Evolutionary conservation across 208 protist species (phyloP).

Genomic region (Phytomonas sp.): DNA sequence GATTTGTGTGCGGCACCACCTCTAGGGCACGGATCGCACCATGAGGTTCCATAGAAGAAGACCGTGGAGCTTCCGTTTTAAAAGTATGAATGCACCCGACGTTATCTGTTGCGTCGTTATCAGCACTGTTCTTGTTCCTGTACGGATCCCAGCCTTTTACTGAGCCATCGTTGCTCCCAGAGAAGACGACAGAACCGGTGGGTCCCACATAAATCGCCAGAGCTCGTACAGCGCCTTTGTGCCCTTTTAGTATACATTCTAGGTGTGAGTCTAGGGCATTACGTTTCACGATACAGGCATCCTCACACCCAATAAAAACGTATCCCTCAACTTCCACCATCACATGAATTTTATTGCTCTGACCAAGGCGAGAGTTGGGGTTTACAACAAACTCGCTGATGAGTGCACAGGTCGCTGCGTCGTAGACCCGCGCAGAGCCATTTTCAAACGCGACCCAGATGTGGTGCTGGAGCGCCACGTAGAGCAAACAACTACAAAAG

Average conservation of each 20-base stretch:
- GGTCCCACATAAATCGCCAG: conserved; percentile 39
- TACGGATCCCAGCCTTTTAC: conserved; percentile 80
- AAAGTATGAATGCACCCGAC: conserved; percentile 16
- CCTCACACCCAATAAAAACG: conserved; percentile 67
- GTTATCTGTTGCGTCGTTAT: conserved; percentile 18
- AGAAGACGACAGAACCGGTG: conserved; percentile 67
- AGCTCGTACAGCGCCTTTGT: conserved; percentile 54
- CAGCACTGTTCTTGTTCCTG: conserved; percentile 11
- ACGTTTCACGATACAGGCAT: conserved; percentile 78
- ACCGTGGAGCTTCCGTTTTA: conserved; percentile 14
- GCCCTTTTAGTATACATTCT: conserved; percentile 48
- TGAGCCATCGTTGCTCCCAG: conserved; percentile 69
- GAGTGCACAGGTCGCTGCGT: conserved; percentile 27
- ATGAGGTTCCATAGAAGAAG: conserved; percentile 5
- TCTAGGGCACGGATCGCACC: conserved; percentile 34
- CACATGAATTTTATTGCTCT: conserved; percentile 9
- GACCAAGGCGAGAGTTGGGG: conserved; percentile 8
- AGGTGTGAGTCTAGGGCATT: conserved; percentile 19
- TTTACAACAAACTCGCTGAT: conserved; percentile 30
- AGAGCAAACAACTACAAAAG: conserved; percentile 55
- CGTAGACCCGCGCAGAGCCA: conserved; percentile 71
- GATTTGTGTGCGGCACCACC: conserved; percentile 43
- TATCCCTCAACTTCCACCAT: conserved; percentile 39
- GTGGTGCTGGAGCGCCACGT: conserved; percentile 27
- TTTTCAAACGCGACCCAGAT: conserved; percentile 77